Conservation (phyloP, 2,329 filamentous ascomycete species). For the Sordariomycetes sp. region DNA sequence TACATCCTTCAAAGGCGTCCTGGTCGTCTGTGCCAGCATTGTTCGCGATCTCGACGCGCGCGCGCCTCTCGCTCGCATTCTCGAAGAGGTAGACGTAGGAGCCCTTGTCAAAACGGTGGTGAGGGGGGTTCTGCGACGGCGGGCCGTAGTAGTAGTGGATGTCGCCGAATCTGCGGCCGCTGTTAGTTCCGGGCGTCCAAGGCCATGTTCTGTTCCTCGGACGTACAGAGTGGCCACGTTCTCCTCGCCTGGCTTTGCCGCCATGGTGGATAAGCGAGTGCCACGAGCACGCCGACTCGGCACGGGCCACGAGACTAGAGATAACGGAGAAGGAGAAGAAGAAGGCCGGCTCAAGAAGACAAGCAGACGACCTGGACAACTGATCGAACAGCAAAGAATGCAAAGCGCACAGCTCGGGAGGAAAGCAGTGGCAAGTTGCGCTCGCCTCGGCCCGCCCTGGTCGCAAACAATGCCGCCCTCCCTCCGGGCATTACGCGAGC, state of each 20-base stretch:
- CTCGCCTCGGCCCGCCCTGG: neutral
- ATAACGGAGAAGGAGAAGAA: neutral
- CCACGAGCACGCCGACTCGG: neutral
- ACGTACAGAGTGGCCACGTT: slow-evolving; percentile 39
- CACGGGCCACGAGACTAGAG: neutral
- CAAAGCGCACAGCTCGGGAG: neutral
- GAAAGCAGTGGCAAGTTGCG: neutral
- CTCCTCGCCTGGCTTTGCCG: slow-evolving; percentile 35
- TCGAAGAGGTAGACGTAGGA: slow-evolving; percentile 77
- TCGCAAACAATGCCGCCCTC: neutral
- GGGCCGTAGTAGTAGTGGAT: slow-evolving; percentile 69
- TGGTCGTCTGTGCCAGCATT: slow-evolving; percentile 64
- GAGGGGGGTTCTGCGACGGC: slow-evolving; percentile 55
- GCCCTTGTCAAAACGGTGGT: slow-evolving; percentile 70
- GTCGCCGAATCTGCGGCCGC: slow-evolving; percentile 55
- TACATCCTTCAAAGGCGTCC: slow-evolving; percentile 69
- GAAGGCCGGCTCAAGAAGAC: no score
- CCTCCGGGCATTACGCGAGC: neutral
- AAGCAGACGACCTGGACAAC: no score
- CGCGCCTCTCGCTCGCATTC: slow-evolving; percentile 54
- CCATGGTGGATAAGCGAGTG: slow-evolving; percentile 24
- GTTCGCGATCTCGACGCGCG: slow-evolving; percentile 68
- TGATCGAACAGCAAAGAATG: neutral
- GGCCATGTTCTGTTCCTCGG: neutral
- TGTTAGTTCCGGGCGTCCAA: neutral